phyloP scores from a whole-genome alignment of 2,329 filamentous ascomycete genomes.

The Metarhizium rileyi region DNA sequence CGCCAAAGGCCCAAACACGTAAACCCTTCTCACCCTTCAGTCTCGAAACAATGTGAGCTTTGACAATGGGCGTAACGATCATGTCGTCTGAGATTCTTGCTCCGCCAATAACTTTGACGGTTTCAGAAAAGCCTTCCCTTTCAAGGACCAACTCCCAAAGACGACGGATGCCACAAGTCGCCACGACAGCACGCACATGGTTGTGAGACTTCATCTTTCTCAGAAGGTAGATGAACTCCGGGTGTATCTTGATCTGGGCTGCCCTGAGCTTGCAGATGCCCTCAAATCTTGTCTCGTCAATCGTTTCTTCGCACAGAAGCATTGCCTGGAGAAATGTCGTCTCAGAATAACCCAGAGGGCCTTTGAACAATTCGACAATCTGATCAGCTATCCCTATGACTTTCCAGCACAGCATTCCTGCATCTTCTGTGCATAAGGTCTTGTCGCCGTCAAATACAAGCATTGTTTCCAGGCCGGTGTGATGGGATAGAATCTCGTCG shows the following conservation, averaged over 20 bases:
- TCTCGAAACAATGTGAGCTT: slow-evolving; percentile 34
- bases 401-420: slow-evolving; percentile 40
- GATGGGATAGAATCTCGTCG: slow-evolving; percentile 14
- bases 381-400: slow-evolving; percentile 11
- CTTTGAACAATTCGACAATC: slow-evolving; percentile 36
- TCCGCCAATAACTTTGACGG: slow-evolving; percentile 42
- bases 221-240: slow-evolving; percentile 38
- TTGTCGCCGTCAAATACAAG: slow-evolving; percentile 50
- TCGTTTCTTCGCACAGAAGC: slow-evolving; percentile 40
- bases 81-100: slow-evolving; percentile 35
- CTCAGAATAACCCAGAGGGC: slow-evolving; percentile 39
- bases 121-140: slow-evolving; percentile 26
- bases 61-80: slow-evolving; percentile 41
- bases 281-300: slow-evolving; percentile 30
- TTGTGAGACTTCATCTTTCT: slow-evolving; percentile 15
- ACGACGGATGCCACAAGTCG: slow-evolving; percentile 43
- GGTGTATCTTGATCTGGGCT: slow-evolving; percentile 28
- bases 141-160: slow-evolving; percentile 48
- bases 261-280: slow-evolving; percentile 35
- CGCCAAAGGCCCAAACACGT: slow-evolving; percentile 51
- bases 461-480: slow-evolving; percentile 27
- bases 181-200: slow-evolving; percentile 36
- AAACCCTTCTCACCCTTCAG: slow-evolving; percentile 24
- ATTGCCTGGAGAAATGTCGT: slow-evolving; percentile 43
- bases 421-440: slow-evolving; percentile 42